Evolutionary conservation across 139 green algal species (phyloP).

Genomic region (Coelastrella sp.): DNA sequence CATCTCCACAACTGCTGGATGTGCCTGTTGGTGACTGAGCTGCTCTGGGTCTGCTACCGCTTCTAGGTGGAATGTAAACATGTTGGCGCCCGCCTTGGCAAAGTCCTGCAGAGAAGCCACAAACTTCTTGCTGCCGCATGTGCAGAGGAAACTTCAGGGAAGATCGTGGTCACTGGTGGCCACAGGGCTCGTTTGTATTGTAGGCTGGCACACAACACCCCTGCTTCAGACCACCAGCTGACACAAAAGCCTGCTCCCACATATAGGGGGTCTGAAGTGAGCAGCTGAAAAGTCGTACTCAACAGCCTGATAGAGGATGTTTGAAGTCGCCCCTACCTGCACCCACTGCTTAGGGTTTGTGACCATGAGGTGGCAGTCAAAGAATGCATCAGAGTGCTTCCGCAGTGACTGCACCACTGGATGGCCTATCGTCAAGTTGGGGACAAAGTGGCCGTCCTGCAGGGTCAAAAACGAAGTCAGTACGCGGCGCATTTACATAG

Average conservation of each 20-base stretch:
- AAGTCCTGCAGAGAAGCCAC: slow-evolving; percentile 62
- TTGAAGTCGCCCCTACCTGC: slow-evolving; percentile 42
- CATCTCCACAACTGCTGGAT: slow-evolving; percentile 40
- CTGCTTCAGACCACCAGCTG: too few relatives aligned
- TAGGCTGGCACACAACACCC: too few relatives aligned
- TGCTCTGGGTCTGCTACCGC: slow-evolving; percentile 14
- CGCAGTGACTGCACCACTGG: slow-evolving; percentile 88
- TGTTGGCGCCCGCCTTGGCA: slow-evolving; percentile 83
- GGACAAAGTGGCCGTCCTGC: slow-evolving; percentile 94
- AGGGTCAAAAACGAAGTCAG: background rate
- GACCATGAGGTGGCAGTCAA: slow-evolving; percentile 93
- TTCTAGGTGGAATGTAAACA: slow-evolving; percentile 97
- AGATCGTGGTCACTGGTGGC: background rate
- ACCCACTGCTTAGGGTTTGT: slow-evolving; percentile 80
- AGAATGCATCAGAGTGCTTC: slow-evolving; percentile 84
- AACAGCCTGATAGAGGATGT: too few relatives aligned
- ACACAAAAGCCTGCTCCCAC: too few relatives aligned
- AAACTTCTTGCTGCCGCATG: too few relatives aligned
- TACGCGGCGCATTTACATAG: background rate
- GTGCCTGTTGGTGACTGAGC: background rate
- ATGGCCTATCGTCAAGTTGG: slow-evolving; percentile 94
- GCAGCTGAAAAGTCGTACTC: too few relatives aligned
- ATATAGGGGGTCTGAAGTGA: too few relatives aligned
- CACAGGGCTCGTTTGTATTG: background rate
- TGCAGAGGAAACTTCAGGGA: too few relatives aligned